Base-by-base conservation (phyloP, 805 yeast species). In the Saturnispora serradocipensis region DNA sequence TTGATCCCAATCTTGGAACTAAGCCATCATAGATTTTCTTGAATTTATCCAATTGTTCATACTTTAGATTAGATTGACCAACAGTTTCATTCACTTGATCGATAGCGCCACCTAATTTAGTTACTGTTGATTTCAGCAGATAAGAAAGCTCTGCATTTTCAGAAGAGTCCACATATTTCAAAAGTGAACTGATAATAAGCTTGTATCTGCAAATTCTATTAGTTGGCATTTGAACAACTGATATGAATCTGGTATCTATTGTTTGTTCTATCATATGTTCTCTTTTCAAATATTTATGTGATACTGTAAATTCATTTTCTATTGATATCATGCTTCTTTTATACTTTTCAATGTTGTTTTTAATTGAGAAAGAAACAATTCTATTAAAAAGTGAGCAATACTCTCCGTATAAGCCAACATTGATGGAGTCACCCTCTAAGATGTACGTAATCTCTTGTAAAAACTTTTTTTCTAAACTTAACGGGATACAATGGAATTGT, bases 141-240 rank as follows among this genome's bases (percentile, higher is more conserved):
- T 65, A 57, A 4, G 72, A 56, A 13, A 65, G 59, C 8, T 53
- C 46, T 32, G 40, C 20, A 30, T 49, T 53, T 50, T 61, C 66
- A 16, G 54, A 56, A 1, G 59, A 54, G 1, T 53, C 51, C 11
- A 55, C 48, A 43, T 65, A 58, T 36, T 70, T 67, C 8, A 61
- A 49, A 39, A 75, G 55, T 1, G 75, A 65, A 30, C 75, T 76
- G n/a, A 77, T 56, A n/a, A 80, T 69, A 35, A 80, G 64, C 50
- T 72, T 69, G 58, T 80, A 80, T 56, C 78, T 77, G 3, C 74
- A 62, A 8, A 76, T 66, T 55, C 85, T 62, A 40, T 74, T 63
- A 10, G 78, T 67, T 3, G 86, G 85, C 61, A 72, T 73, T 57
- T 78, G 81, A 28, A 77, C 62, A 54, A 81, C 67, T 0, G 84